phyloP scores from a whole-genome alignment of 306 rosid species.

The Boehmeria nivea region DNA sequence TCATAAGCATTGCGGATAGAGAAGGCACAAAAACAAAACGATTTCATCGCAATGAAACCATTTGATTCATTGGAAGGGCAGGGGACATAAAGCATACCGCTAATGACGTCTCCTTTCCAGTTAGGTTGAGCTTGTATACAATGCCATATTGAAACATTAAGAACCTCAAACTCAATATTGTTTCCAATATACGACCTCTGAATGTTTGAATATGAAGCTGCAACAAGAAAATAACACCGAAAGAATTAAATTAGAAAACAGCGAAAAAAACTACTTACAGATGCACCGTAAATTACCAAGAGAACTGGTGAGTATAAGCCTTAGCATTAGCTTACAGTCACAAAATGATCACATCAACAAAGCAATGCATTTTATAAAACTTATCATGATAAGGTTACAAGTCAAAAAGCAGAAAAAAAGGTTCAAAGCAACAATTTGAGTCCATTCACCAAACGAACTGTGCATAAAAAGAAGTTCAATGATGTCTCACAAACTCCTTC shows the following conservation, averaged over 20 bases:
- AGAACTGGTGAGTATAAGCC: no score
- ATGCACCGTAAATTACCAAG: no score
- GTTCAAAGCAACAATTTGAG: no score
- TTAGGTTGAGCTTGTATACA: slow-evolving; percentile 83
- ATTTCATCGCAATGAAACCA: not conserved
- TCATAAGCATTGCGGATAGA: slow-evolving; percentile 17
- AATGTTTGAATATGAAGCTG: slow-evolving; percentile 79
- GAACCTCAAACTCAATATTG: slow-evolving; percentile 83
- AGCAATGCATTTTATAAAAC: no score
- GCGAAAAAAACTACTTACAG: not conserved
- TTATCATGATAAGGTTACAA: no score
- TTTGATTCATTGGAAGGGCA: not conserved
- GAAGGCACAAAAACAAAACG: not conserved
- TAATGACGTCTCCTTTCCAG: slow-evolving; percentile 64
- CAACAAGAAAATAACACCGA: slow-evolving; percentile 16
- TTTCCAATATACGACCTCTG: slow-evolving; percentile 90
- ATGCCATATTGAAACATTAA: slow-evolving; percentile 72
- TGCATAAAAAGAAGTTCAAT: no score
- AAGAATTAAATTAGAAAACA: slow-evolving; percentile 9
- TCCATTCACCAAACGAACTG: no score
- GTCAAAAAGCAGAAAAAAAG: no score
- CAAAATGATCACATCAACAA: no score
- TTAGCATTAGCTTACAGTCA: no score
- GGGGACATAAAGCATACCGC: slow-evolving; percentile 48
- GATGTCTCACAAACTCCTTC: no score